Evolutionary conservation across 495 filamentous ascomycete genomes (phyloP).

Genomic region (Cercophora samala): DNA sequence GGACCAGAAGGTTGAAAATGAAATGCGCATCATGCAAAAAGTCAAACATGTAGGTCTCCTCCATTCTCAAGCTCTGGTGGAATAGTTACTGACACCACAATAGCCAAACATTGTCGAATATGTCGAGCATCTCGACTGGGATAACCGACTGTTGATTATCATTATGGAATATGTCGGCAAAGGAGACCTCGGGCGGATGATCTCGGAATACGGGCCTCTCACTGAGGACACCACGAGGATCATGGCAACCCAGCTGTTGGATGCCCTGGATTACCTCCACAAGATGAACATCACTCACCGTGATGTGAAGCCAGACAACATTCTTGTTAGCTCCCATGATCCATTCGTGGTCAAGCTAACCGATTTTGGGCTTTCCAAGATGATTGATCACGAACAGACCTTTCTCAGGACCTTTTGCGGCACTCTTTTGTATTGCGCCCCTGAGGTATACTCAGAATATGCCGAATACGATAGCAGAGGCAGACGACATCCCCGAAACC

Average conservation of each 20-base stretch:
- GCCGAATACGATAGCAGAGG: slow-evolving; percentile 51
- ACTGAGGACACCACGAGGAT: slow-evolving; percentile 63
- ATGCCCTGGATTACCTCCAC: slow-evolving; percentile 85
- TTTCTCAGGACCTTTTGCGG: slow-evolving; percentile 96
- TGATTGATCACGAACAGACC: slow-evolving; percentile 78
- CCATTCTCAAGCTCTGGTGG: neutral
- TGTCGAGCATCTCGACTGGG: slow-evolving; percentile 76
- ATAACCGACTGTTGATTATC: slow-evolving; percentile 74
- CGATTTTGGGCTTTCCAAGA: slow-evolving; percentile 88
- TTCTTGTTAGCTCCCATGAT: slow-evolving; percentile 68
- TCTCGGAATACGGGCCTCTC: slow-evolving; percentile 58
- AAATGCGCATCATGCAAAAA: slow-evolving; percentile 88
- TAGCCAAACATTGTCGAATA: slow-evolving; percentile 90
- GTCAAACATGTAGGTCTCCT: slow-evolving; percentile 66
- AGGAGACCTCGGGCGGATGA: slow-evolving; percentile 77
- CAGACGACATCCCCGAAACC: slow-evolving; percentile 41
- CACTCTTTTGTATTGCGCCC: slow-evolving; percentile 91
- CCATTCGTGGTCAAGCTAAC: slow-evolving; percentile 86
- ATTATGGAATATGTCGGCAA: slow-evolving; percentile 91
- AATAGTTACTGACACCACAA: neutral
- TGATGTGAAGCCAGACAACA: slow-evolving; percentile 98
- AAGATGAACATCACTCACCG: slow-evolving; percentile 84
- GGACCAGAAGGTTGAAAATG: slow-evolving; percentile 85
- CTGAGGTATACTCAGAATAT: slow-evolving; percentile 90
- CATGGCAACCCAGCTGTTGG: slow-evolving; percentile 73